These are phyloP conservation scores for Monilinia laxa DNA, from an alignment of 2,329 filamentous ascomycete species.

Conservation along the genomic window DNA sequence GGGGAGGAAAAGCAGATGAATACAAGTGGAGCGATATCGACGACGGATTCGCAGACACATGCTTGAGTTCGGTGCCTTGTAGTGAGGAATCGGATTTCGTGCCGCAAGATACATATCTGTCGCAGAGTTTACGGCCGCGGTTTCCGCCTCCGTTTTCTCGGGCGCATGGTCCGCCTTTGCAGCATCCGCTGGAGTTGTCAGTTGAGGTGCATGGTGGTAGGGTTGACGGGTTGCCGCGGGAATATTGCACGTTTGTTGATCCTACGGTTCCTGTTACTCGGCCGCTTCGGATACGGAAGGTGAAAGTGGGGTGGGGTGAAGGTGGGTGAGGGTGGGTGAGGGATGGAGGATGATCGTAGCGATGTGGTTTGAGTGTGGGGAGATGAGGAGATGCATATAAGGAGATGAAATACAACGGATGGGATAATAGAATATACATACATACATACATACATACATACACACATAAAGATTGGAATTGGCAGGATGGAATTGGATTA, in stretches of 20 bases:
- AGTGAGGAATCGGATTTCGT: neutral
- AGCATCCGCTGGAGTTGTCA: neutral
- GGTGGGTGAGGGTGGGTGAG: conserved; percentile 23
- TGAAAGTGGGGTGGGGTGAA: neutral
- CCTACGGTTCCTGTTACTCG: no score
- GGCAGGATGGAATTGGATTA: no score
- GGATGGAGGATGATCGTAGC: neutral
- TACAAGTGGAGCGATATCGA: neutral
- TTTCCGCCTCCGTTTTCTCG: neutral
- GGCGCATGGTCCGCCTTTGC: neutral
- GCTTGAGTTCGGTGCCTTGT: neutral
- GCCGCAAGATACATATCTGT: neutral
- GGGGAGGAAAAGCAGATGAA: neutral
- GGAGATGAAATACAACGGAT: no score
- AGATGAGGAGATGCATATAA: no score
- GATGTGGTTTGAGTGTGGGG: neutral
- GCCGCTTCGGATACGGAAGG: no score
- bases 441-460: no score
- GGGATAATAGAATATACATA: no score
- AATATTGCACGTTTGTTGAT: no score
- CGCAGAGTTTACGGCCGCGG: neutral
- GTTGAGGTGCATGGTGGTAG: no score
- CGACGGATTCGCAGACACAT: neutral
- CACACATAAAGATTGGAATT: no score
- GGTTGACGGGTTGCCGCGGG: no score